These are phyloP conservation scores for Malus hybrid DNA, from an alignment of 331 rosid species.

Conservation along the genomic window DNA sequence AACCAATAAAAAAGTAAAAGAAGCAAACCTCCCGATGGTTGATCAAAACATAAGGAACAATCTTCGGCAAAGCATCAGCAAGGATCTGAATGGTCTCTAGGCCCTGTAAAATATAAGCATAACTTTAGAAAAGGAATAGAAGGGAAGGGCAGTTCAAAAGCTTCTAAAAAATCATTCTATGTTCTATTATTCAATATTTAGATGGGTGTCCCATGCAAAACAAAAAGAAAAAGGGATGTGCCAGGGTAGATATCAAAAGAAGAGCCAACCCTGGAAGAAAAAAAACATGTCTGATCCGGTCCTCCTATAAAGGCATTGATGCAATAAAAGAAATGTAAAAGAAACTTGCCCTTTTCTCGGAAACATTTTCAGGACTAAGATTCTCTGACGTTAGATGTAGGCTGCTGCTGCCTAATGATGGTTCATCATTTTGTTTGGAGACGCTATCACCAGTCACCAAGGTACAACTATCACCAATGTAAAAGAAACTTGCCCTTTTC, in stretches of 20 bases:
- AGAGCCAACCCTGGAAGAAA: background rate
- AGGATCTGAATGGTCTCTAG: conserved; percentile 82
- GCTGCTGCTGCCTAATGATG: too few relatives aligned
- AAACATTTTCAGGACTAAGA: conserved; percentile 38
- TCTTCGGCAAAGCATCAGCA: conserved; percentile 94
- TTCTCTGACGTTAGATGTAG: conserved; percentile 31
- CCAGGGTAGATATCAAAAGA: background rate
- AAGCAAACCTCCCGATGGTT: conserved; percentile 92
- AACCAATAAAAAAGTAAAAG: background rate
- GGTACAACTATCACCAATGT: too few relatives aligned
- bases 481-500: too few relatives aligned
- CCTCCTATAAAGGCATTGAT: background rate
- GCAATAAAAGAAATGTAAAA: conserved; percentile 16
- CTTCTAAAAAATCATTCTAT: background rate
- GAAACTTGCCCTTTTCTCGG: conserved; percentile 54
- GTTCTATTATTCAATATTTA: background rate
- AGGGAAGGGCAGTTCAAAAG: background rate
- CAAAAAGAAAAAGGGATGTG: background rate
- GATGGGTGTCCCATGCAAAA: background rate
- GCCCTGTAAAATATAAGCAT: conserved; percentile 50
- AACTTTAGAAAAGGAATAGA: conserved; percentile 13
- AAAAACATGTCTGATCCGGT: background rate
- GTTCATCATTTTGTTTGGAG: too few relatives aligned
- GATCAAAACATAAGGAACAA: conserved; percentile 95
- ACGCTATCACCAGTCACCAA: too few relatives aligned